These are phyloP conservation scores for Colletotrichum coccodes DNA, from an alignment of 2,329 filamentous ascomycete genomes.

Conservation along the genomic window DNA sequence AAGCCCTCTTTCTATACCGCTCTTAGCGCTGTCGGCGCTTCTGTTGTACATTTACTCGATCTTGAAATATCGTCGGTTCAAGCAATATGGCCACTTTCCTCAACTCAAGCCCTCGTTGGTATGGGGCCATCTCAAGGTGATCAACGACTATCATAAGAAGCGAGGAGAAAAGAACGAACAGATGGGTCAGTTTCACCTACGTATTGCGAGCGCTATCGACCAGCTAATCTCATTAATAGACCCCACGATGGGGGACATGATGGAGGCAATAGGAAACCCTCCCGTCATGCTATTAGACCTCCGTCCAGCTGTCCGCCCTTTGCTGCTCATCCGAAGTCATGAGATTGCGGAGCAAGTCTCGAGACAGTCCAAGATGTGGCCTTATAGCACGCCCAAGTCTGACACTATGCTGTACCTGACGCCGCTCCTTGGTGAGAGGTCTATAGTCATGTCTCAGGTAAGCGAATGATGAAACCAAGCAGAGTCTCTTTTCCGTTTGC, in stretches of 20 bases:
- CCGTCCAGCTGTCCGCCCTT: conserved; percentile 44
- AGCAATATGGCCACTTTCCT: conserved; percentile 24
- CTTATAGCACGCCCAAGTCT: conserved; percentile 45
- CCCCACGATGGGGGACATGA: conserved; percentile 39
- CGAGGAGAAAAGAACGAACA: conserved; percentile 6
- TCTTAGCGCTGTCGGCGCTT: conserved; percentile 14
- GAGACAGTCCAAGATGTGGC: conserved; percentile 41
- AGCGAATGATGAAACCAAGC: background rate
- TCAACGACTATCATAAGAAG: background rate
- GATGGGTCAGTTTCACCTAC: background rate
- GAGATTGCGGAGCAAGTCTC: conserved; percentile 50
- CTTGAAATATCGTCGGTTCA: conserved; percentile 24
- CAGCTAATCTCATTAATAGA: conserved; percentile 31
- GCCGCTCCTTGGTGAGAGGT: conserved; percentile 36
- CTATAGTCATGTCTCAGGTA: conserved; percentile 33
- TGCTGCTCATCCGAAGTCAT: conserved; percentile 44
- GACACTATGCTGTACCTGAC: conserved; percentile 39
- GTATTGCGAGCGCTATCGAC: background rate
- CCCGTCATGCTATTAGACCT: conserved; percentile 47
- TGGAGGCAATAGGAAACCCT: conserved; percentile 43
- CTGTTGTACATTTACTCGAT: conserved; percentile 17
- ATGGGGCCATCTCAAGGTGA: conserved; percentile 28
- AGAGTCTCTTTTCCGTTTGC: too few relatives aligned
- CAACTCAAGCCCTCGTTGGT: conserved; percentile 26
- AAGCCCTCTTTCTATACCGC: background rate